Base-by-base conservation (phyloP, 768 basidiomycete genomes). In the Lentinula guzmanii region DNA sequence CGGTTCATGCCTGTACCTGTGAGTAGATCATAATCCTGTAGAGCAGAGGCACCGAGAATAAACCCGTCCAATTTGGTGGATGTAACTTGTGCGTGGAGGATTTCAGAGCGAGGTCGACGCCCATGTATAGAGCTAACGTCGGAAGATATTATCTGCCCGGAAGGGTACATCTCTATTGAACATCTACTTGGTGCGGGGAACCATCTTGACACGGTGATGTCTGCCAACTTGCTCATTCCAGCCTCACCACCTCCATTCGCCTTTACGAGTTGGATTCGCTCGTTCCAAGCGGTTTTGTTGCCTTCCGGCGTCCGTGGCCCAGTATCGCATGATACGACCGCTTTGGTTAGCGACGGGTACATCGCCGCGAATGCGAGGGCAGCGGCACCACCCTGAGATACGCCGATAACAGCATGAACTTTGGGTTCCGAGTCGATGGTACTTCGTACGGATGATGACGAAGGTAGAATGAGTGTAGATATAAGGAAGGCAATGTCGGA, bases 361-460 rank as follows among this genome's bases (percentile, higher is more conserved):
- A 75, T 70, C 0, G 75, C 71, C 5, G 74, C 74, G 61, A 81
- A 81, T 1, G 77, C 77, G n/a, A 84, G 75, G 0, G 78, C 76
- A 3, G 77, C 74, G 6, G 81, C 80, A 0, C 82, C 83, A 0
- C 83, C 83, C 62, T 83, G 82, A 1, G 81, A 82, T 5, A 82
- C 83, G 15, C 82, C 83, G 31, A 84, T 77, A 21, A 83, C 68
- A 16, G 76, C 68, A 51, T 80, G 77, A 24, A 80, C 74, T 2
- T 53, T 57, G 3, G 77, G 76, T 5, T 67, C 73, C 0, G 61
- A 48, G 24, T 43, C 55, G 18, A 39, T 43, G 15, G 55, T 45
- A n/a, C 55, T 56, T 37, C 41, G 37, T 21, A 56, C 55, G 24
- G 55, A 56, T 15, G 55, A 56, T 24, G 55, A 56, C 28, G 55